A percentile compares a stretch with the other conserved stretches of the same genome.
Evolutionary conservation across 345 rosid genomes (phyloP).

Genomic region (Arabis alpina): DNA sequence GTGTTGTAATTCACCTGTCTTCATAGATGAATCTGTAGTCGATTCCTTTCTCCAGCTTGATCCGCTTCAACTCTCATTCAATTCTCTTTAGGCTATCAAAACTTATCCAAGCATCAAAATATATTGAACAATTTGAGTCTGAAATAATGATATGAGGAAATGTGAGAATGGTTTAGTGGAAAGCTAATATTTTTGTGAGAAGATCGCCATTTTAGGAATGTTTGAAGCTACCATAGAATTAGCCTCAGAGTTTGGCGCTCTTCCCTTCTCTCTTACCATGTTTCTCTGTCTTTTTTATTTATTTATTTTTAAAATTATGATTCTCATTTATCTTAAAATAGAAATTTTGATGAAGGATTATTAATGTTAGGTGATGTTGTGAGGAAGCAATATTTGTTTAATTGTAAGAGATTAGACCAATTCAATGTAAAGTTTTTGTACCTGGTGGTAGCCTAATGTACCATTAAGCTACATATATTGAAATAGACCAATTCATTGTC

Average conservation of each 20-base stretch:
- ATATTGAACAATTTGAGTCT: neutral
- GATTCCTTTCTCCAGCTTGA: constrained; percentile 42
- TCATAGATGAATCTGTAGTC: constrained; percentile 81
- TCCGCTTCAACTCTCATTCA: constrained; percentile 52
- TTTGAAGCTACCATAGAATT: constrained; percentile 52
- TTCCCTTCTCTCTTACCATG: constrained; percentile 52
- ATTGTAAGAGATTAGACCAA: constrained; percentile 18
- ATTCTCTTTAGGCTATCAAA: constrained; percentile 27
- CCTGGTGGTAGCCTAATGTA: too few relatives aligned
- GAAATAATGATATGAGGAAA: constrained; percentile 28
- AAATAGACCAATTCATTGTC: too few relatives aligned
- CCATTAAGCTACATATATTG: too few relatives aligned
- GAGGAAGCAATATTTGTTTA: constrained; percentile 10
- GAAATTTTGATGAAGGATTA: constrained; percentile 26
- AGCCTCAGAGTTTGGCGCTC: constrained; percentile 66
- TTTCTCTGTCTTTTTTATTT: constrained; percentile 33
- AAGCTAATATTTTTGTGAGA: constrained; percentile 32
- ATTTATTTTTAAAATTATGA: neutral
- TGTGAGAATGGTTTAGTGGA: constrained; percentile 32
- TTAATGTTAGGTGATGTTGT: constrained; percentile 5
- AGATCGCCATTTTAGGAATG: constrained; percentile 44
- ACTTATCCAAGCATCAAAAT: neutral
- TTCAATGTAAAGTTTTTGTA: constrained; percentile 4
- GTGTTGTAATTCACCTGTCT: constrained; percentile 66
- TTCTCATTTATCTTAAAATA: constrained; percentile 37